Evolutionary conservation across 2,329 filamentous ascomycete species (phyloP).

Genomic region (Gaeumannomyces sp.): DNA sequence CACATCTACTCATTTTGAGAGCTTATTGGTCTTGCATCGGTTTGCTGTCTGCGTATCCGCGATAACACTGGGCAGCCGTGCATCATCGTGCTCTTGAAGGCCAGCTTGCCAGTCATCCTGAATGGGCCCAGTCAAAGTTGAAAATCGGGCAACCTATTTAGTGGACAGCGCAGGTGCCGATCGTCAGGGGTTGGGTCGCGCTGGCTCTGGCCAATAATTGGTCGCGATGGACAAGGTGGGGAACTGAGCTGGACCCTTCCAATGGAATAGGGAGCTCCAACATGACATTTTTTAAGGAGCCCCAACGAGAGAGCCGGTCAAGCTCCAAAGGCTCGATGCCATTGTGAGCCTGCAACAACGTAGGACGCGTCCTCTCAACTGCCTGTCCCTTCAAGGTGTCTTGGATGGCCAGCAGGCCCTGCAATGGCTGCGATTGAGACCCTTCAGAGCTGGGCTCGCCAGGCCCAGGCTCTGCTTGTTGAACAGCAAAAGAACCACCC

Average conservation of each 20-base stretch:
- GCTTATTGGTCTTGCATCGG: too few species aligned
- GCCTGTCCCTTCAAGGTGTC: not conserved
- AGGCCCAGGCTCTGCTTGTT: constrained; percentile 7
- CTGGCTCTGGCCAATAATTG: not conserved
- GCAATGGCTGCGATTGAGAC: not conserved
- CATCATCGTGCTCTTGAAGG: too few species aligned
- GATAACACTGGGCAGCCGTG: too few species aligned
- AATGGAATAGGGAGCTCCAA: not conserved
- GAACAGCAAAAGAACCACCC: not conserved
- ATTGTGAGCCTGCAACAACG: not conserved
- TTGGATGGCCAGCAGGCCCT: not conserved
- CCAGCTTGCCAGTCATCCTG: too few species aligned
- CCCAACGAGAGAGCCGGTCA: not conserved
- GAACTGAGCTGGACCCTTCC: not conserved
- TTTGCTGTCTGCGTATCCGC: too few species aligned
- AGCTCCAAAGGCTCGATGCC: not conserved
- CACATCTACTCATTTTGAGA: too few species aligned
- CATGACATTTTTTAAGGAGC: not conserved
- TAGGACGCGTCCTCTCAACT: not conserved
- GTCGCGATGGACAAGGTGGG: not conserved
- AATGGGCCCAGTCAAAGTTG: too few species aligned
- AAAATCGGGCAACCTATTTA: too few species aligned
- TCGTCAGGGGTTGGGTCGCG: not conserved
- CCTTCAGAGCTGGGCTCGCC: constrained; percentile 8
- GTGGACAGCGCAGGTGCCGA: too few species aligned